These are phyloP conservation scores for Rhizopogon sp. DNA, from an alignment of 768 basidiomycete genomes.

Conservation along the genomic window DNA sequence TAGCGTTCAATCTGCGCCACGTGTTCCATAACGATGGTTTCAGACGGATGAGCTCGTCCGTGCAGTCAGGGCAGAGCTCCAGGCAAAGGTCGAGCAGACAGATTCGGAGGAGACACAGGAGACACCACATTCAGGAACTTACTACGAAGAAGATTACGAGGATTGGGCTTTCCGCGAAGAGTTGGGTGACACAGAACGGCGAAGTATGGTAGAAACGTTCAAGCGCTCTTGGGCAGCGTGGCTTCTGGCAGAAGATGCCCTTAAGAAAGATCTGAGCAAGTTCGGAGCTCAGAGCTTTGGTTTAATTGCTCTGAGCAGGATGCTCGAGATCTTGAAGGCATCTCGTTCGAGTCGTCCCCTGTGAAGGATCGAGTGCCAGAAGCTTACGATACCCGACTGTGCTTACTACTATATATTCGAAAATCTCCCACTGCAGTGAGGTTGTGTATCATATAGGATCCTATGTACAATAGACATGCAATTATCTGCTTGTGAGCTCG, in stretches of 20 bases:
- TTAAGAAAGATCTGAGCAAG: constrained; percentile 17
- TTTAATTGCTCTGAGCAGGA: constrained; percentile 35
- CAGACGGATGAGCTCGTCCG: constrained; percentile 36
- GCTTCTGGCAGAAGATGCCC: constrained; percentile 29
- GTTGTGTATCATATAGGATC: too few species aligned
- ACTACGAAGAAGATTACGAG: constrained; percentile 12
- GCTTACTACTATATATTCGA: too few species aligned
- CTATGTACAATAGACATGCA: too few species aligned
- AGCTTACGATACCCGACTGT: neutral
- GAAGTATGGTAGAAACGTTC: constrained; percentile 25
- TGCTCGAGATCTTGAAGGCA: constrained; percentile 36
- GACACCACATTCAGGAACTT: too few species aligned
- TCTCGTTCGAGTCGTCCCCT: neutral
- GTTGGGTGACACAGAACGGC: constrained; percentile 10
- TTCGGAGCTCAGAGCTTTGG: constrained; percentile 45
- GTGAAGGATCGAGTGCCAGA: neutral
- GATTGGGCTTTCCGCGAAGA: constrained; percentile 13
- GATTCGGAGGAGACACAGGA: constrained; percentile 19
- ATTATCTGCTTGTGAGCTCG: too few species aligned
- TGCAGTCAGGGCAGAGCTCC: constrained; percentile 30
- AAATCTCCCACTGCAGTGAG: too few species aligned
- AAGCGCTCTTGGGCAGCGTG: constrained; percentile 41
- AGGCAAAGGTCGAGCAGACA: constrained; percentile 10
- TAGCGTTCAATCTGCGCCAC: neutral
- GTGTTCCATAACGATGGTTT: constrained; percentile 2